These are phyloP conservation scores for Sesbania bispinosa DNA, from an alignment of 306 rosid species.

Conservation along the genomic window DNA sequence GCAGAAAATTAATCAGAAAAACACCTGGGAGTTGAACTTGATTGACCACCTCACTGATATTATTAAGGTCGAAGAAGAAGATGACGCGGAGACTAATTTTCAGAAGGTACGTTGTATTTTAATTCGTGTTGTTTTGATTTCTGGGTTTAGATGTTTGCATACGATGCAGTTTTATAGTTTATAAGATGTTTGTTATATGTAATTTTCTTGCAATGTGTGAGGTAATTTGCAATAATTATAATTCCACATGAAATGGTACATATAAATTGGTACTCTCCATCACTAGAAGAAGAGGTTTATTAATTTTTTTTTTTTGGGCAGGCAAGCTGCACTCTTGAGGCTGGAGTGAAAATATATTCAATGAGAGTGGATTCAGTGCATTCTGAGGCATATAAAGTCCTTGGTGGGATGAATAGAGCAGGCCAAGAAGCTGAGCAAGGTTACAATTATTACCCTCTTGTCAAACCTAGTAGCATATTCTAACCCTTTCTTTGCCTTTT, in stretches of 20 bases:
- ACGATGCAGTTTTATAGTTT: slow-evolving; percentile 1
- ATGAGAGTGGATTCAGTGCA: slow-evolving; percentile 92
- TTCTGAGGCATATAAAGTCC: slow-evolving; percentile 95
- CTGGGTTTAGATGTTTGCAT: background rate
- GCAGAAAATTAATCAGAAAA: slow-evolving; percentile 98
- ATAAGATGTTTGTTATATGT: background rate
- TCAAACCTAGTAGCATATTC: background rate
- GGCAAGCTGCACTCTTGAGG: slow-evolving; percentile 99
- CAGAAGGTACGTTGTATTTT: slow-evolving; percentile 58
- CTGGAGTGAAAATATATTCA: slow-evolving; percentile 91
- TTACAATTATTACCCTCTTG: slow-evolving; percentile 26
- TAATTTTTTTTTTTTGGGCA: slow-evolving; percentile 28
- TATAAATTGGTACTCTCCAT: background rate
- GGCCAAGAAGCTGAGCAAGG: slow-evolving; percentile 88
- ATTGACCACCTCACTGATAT: slow-evolving; percentile 87
- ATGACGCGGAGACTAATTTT: slow-evolving; percentile 82
- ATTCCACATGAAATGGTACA: background rate
- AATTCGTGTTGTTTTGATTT: background rate
- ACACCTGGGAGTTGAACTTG: slow-evolving; percentile 93
- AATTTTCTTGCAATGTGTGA: background rate
- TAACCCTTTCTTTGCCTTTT: too few species aligned
- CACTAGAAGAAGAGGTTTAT: background rate
- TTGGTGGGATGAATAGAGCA: slow-evolving; percentile 95
- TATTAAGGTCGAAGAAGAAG: slow-evolving; percentile 76
- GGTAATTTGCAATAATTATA: background rate